phyloP scores from a whole-genome alignment of 441 rosid species.

The Pelargonium fulgidum region DNA sequence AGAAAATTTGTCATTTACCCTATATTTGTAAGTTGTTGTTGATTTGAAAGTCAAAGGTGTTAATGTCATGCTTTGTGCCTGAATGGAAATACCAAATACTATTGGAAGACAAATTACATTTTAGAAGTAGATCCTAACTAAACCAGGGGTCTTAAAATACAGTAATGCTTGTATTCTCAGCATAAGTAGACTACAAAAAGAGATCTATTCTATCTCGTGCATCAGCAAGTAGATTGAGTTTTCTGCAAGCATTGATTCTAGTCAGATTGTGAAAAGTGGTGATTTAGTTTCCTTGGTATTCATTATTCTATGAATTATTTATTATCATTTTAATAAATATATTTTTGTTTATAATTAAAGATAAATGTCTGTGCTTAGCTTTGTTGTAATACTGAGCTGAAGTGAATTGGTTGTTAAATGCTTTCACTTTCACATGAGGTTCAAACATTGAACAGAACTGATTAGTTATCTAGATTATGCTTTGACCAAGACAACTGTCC shows the following conservation, averaged over 20 bases:
- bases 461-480: neutral
- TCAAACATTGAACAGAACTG: no score
- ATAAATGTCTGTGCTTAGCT: neutral
- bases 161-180: no score
- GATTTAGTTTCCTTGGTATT: neutral
- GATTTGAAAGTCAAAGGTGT: neutral
- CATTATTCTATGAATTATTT: no score
- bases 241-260: neutral
- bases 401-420: neutral
- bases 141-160: no score
- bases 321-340: neutral
- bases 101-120: neutral
- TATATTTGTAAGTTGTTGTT: neutral
- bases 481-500: neutral
- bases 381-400: neutral
- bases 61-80: no score
- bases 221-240: neutral
- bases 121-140: neutral
- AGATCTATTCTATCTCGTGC: neutral
- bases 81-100: no score
- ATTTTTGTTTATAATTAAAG: neutral
- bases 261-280: neutral
- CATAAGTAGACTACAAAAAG: no score
- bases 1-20: neutral
- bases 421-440: no score